Evolutionary conservation across 495 filamentous ascomycete species (phyloP), one percentile per base, ranked within the genome.

Genomic region (Lindgomyces ingoldianus): DNA sequence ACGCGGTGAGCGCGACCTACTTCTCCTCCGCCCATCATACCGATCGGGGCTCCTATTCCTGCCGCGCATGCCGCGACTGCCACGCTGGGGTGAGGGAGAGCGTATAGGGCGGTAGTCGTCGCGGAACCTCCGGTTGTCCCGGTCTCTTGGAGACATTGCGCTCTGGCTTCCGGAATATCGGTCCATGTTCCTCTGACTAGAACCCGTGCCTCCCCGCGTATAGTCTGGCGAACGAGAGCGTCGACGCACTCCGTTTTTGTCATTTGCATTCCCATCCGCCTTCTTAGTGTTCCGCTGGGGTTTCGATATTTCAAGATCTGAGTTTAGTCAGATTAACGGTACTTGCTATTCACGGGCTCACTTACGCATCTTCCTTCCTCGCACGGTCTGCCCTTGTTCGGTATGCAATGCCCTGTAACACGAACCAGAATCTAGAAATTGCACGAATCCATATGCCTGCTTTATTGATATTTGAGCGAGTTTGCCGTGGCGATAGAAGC

Each of bases 381-480:
- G 82, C 6, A 97, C 81, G 22, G 89, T 78, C 22, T 83, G 83
- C 3, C 89, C 91, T 75, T 98, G 90, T 64, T 96, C 87, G 3
- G 77, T 77, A 24, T 89, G 81, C 60, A 97, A 81, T 14, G 93
- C 91, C 26, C 80, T 78, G 61, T 84, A 79, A 66, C 91, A 94
- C 67, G 91, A 87, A 12, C 77, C 78, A 3, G 85, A 77, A 36
- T 91, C 90, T 57, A 96, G 81, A 64, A 93, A 98, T 72, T 98
- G 94, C 42, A 97, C 91, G 70, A 98, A 98, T 3, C 94, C 94
- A 77, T 96, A 98, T 1, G 92, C 92, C 74, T 93, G 91, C 72
- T 98, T 98, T 71, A 98, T 90, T 1, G 93, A 96, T 41, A 98
- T 91, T 73, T 98, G 94, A 1, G 93, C 93, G 36, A 98, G 78